Evolutionary conservation across 805 yeast species (phyloP).

Genomic region (Saccharomyces kudriavzevii): DNA sequence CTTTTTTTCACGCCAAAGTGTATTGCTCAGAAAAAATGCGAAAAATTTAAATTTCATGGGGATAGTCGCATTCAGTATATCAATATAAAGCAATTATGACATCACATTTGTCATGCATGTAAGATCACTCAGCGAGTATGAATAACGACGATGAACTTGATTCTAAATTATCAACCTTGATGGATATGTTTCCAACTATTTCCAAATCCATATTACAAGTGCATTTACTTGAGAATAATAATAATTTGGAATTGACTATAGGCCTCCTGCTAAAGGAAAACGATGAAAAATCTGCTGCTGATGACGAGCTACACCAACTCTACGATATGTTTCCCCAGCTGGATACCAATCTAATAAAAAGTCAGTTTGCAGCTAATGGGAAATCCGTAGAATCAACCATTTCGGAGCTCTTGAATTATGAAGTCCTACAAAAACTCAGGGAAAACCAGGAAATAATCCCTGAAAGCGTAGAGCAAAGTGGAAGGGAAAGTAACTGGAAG

Average conservation of each 20-base stretch:
- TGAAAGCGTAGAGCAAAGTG: slow-evolving; percentile 1
- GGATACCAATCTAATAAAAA: slow-evolving; percentile 25
- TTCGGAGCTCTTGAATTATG: slow-evolving; percentile 13
- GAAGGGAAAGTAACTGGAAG: slow-evolving; percentile 9
- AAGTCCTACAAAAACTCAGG: slow-evolving; percentile 10
- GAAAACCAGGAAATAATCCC: slow-evolving; percentile 11
- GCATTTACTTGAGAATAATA: neutral
- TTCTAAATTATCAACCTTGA: neutral
- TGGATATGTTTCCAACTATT: neutral
- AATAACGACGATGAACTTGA: neutral
- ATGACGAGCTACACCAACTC: slow-evolving; percentile 12
- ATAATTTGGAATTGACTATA: neutral
- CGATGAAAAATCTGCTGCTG: neutral
- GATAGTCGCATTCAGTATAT: neutral
- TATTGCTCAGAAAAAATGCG: neutral
- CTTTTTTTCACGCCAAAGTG: neutral
- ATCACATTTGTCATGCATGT: neutral
- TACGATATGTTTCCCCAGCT: slow-evolving; percentile 41
- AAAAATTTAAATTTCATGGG: neutral
- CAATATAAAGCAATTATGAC: neutral
- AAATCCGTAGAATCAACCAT: slow-evolving; percentile 27
- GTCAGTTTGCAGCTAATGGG: slow-evolving; percentile 25
- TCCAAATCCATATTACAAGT: neutral
- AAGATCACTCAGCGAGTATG: neutral
- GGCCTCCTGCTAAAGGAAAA: neutral